A percentile compares a stretch with the other conserved stretches of the same genome.
Evolutionary conservation across 495 filamentous ascomycete species (phyloP).

Genomic region (Hypoxylon rickii): DNA sequence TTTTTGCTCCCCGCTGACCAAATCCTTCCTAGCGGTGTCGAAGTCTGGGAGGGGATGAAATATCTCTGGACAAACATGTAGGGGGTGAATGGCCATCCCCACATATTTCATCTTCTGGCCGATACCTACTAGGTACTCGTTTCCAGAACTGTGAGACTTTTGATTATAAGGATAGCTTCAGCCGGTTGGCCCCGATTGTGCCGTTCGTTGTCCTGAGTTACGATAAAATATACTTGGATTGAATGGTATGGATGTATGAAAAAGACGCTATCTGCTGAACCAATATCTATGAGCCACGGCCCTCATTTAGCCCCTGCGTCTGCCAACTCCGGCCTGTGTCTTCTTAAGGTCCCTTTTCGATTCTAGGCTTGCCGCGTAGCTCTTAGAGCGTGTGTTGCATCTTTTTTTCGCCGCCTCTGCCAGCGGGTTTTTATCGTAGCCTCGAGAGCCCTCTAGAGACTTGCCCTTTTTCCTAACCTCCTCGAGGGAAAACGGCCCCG

Average conservation of each 20-base stretch:
- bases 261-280: no score
- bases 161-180: no score
- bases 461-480: conserved; percentile 16
- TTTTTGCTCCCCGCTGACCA: conserved; percentile 62
- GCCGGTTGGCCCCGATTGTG: no score
- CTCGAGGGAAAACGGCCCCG: conserved; percentile 12
- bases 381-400: not conserved
- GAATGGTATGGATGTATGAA: no score
- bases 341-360: not conserved
- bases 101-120: no score
- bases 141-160: no score
- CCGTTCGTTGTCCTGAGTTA: no score
- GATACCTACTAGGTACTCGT: no score
- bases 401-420: conserved; percentile 1
- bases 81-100: no score
- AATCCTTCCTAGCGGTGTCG: conserved; percentile 56
- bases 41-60: conserved; percentile 60
- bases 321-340: not conserved
- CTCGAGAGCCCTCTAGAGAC: conserved; percentile 17
- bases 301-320: no score
- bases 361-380: not conserved
- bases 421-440: conserved; percentile 18
- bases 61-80: conserved; percentile 56
- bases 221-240: no score
- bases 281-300: no score